Evolutionary conservation across 2,329 filamentous ascomycete species (phyloP).

Genomic region (Domatiomyces globalis): DNA sequence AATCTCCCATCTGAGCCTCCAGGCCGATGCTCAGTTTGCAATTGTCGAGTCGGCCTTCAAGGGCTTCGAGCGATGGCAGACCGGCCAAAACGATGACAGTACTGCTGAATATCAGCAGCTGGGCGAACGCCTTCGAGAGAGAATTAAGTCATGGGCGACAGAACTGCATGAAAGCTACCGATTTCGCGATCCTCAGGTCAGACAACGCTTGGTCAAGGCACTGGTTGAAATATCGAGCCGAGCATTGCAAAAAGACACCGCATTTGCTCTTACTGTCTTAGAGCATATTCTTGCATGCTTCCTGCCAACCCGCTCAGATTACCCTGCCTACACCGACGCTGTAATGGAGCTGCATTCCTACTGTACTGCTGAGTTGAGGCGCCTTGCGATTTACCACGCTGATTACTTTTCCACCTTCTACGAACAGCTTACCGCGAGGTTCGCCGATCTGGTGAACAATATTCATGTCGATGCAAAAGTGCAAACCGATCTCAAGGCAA

Average conservation of each 20-base stretch:
- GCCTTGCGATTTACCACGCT: constrained; percentile 78
- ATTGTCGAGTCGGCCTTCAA: constrained; percentile 80
- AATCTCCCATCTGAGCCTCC: constrained; percentile 47
- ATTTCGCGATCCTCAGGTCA: constrained; percentile 61
- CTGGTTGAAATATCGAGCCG: constrained; percentile 74
- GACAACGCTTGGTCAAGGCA: constrained; percentile 66
- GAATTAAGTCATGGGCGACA: constrained; percentile 29
- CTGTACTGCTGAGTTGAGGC: constrained; percentile 74
- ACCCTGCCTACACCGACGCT: constrained; percentile 66
- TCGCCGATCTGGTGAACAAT: constrained; percentile 63
- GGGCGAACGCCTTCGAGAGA: constrained; percentile 25
- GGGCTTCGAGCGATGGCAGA: constrained; percentile 72
- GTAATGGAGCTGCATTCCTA: constrained; percentile 78
- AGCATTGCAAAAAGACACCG: constrained; percentile 59
- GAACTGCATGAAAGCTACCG: constrained; percentile 26
- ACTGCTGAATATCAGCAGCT: constrained; percentile 35
- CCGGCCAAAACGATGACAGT: constrained; percentile 30
- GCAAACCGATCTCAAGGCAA: constrained; percentile 72
- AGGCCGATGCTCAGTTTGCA: constrained; percentile 76
- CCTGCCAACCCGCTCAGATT: constrained; percentile 56
- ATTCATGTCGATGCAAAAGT: constrained; percentile 67
- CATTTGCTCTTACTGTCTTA: constrained; percentile 75
- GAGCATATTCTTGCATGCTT: constrained; percentile 81
- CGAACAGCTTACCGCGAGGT: constrained; percentile 67
- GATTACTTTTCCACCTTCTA: constrained; percentile 82